Evolutionary conservation across 768 basidiomycete species (phyloP).

Genomic region (Termitomyces bulborhizus): DNA sequence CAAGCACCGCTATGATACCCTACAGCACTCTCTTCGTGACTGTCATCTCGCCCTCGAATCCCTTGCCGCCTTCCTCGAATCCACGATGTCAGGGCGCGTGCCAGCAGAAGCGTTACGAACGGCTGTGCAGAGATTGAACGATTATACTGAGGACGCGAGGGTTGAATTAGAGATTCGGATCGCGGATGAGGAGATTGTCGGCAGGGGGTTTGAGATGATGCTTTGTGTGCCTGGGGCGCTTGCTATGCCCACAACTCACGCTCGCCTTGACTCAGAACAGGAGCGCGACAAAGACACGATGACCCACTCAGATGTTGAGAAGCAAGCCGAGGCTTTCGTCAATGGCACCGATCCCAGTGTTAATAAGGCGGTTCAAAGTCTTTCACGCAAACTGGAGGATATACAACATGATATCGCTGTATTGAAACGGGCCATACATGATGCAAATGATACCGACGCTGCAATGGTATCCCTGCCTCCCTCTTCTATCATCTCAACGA

Average conservation of each 20-base stretch:
- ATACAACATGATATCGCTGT: constrained; percentile 72
- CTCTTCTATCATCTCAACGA: not conserved
- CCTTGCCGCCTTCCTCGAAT: constrained; percentile 31
- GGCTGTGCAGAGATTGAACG: constrained; percentile 58
- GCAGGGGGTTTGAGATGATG: constrained; percentile 64
- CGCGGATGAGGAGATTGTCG: constrained; percentile 63
- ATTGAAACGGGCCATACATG: constrained; percentile 56
- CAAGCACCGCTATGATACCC: constrained; percentile 24
- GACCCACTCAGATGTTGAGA: constrained; percentile 33
- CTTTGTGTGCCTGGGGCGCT: constrained; percentile 51
- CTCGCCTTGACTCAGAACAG: not conserved
- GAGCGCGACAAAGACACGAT: constrained; percentile 15
- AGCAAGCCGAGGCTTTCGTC: constrained; percentile 50
- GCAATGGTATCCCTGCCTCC: constrained; percentile 3
- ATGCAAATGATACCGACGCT: constrained; percentile 20
- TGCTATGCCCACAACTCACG: not conserved
- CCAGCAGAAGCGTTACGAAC: constrained; percentile 34
- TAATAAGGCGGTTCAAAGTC: constrained; percentile 37
- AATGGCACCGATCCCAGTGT: constrained; percentile 46
- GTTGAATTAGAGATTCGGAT: constrained; percentile 80
- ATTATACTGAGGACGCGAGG: constrained; percentile 72
- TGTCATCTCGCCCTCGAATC: constrained; percentile 63
- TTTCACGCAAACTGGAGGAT: constrained; percentile 60
- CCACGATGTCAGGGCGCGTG: constrained; percentile 12
- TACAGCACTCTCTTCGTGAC: constrained; percentile 12